Evolutionary conservation across 164 flowering plant genomes (phyloP).

Genomic region (Umbilicus rupestris): DNA sequence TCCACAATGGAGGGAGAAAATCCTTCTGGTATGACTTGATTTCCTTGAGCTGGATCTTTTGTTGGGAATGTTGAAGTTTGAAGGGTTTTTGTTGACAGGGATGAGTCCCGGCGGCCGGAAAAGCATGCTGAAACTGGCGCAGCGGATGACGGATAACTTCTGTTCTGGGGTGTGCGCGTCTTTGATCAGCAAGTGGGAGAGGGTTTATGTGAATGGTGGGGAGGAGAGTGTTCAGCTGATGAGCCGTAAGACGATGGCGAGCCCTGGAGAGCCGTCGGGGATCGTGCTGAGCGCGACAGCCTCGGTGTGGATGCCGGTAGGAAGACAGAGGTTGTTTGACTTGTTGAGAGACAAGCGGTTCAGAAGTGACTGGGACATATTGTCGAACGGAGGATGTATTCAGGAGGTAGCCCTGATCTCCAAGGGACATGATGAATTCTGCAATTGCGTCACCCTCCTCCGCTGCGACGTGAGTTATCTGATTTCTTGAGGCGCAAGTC

Average conservation of each 20-base stretch:
- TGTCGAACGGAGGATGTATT: constrained; percentile 50
- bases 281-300: constrained; percentile 60
- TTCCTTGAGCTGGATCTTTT: too few relatives aligned
- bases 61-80: too few relatives aligned
- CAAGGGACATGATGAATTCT: constrained; percentile 49
- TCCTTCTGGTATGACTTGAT: constrained; percentile 8
- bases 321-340: constrained; percentile 41
- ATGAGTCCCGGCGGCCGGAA: constrained; percentile 28
- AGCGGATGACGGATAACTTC: constrained; percentile 58
- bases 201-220: constrained; percentile 24
- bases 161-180: constrained; percentile 59
- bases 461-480: constrained; percentile 29
- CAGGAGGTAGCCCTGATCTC: constrained; percentile 51
- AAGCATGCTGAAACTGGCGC: constrained; percentile 58
- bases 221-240: constrained; percentile 44
- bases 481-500: neutral
- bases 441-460: constrained; percentile 50
- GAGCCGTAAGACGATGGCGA: constrained; percentile 35
- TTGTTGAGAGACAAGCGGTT: constrained; percentile 41
- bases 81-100: constrained; percentile 25
- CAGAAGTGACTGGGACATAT: constrained; percentile 66
- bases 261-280: constrained; percentile 66
- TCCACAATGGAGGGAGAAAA: constrained; percentile 10
- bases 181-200: constrained; percentile 43
- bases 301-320: constrained; percentile 63